phyloP scores from a whole-genome alignment of 768 basidiomycete genomes.

The Porphyrellus cyaneotinctus region DNA sequence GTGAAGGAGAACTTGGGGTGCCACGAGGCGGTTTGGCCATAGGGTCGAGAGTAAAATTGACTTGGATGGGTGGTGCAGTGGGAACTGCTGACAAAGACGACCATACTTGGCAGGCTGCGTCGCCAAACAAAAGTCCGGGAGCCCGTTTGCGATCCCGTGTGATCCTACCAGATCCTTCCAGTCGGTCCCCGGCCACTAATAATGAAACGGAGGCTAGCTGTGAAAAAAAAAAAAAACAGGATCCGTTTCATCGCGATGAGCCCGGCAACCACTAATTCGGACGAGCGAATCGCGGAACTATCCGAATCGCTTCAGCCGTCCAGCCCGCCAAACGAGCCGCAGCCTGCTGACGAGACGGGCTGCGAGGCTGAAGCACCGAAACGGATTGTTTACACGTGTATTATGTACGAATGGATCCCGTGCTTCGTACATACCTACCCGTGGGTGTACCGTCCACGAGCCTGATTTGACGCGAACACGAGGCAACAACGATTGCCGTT shows the following conservation, averaged over 20 bases:
- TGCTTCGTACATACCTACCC: conserved; percentile 14
- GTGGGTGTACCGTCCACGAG: conserved; percentile 13
- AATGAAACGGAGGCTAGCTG: conserved; percentile 13
- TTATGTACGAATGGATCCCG: conserved; percentile 15
- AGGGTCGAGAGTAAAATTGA: conserved; percentile 25
- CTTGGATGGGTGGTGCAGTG: conserved; percentile 2
- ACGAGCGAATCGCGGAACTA: conserved; percentile 4
- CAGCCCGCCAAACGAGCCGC: neutral
- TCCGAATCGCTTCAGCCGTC: neutral
- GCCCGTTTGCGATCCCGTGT: conserved; percentile 15
- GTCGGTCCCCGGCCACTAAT: conserved; percentile 4
- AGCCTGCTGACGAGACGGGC: conserved; percentile 1
- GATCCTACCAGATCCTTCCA: conserved; percentile 20
- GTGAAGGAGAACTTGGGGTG: conserved; percentile 14
- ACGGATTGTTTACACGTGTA: conserved; percentile 20
- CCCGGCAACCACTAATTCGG: conserved; percentile 3
- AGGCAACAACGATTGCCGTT: conserved; percentile 19
- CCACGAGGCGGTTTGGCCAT: conserved; percentile 30
- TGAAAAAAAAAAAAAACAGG: conserved; percentile 10
- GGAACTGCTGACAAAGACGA: conserved; percentile 24
- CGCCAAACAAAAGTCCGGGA: conserved; percentile 17
- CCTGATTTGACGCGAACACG: conserved; percentile 24
- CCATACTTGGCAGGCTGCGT: conserved; percentile 19
- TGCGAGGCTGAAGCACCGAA: conserved; percentile 10
- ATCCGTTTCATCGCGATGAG: conserved; percentile 8